A percentile compares a stretch with the other conserved stretches of the same genome.
These are phyloP conservation scores for Amanita muscaria DNA, from an alignment of 768 basidiomycete genomes.

Conservation along the genomic window DNA sequence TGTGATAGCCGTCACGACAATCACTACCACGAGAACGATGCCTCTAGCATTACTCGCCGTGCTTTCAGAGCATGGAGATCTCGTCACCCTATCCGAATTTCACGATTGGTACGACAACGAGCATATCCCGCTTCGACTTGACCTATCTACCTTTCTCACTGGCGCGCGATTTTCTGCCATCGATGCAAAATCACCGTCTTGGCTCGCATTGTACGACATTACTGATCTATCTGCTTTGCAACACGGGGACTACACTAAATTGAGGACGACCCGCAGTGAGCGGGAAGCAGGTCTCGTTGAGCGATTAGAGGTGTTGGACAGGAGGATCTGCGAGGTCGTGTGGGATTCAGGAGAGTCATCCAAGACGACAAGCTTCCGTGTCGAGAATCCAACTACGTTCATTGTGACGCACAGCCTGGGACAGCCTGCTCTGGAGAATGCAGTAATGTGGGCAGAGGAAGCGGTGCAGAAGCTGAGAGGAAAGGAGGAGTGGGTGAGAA, in stretches of 20 bases:
- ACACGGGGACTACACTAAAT: conserved; percentile 33
- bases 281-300: conserved; percentile 34
- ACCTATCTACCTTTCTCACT: conserved; percentile 38
- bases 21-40: conserved; percentile 21
- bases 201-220: conserved; percentile 45
- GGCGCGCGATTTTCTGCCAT: conserved; percentile 36
- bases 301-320: conserved; percentile 34
- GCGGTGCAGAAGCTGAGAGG: conserved; percentile 12
- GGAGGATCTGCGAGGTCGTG: conserved; percentile 30
- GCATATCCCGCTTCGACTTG: conserved; percentile 42
- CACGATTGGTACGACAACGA: conserved; percentile 53
- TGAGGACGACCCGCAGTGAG: conserved; percentile 35
- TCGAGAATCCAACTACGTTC: conserved; percentile 20
- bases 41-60: conserved; percentile 40
- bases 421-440: conserved; percentile 9
- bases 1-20: too few species aligned
- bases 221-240: conserved; percentile 31
- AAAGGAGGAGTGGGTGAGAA: conserved; percentile 30
- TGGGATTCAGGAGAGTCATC: conserved; percentile 25
- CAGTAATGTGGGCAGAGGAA: conserved; percentile 19
- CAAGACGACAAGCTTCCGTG: conserved; percentile 24
- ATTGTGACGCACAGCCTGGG: conserved; percentile 26
- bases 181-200: conserved; percentile 29
- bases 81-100: conserved; percentile 37
- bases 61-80: conserved; percentile 33